phyloP scores from a whole-genome alignment of 2,329 filamentous ascomycete species.

The Moelleriella libera region DNA sequence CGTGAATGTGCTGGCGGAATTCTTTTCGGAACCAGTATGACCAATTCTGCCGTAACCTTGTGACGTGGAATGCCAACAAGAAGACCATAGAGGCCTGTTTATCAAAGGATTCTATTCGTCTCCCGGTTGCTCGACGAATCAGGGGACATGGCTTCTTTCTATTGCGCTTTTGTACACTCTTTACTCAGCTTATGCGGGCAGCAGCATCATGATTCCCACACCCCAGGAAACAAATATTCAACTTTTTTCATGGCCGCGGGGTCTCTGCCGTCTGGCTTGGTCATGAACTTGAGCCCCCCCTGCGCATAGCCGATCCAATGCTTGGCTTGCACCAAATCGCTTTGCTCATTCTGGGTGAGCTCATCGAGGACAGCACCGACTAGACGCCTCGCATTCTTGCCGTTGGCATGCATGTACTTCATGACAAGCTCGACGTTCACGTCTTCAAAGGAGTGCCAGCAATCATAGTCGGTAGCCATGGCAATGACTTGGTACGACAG shows the following conservation, averaged over 20 bases:
- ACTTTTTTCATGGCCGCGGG: constrained; percentile 66
- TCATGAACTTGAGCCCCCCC: constrained; percentile 70
- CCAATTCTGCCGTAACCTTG: no score
- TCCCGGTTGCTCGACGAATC: no score
- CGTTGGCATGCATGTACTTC: constrained; percentile 89
- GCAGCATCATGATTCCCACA: constrained; percentile 33
- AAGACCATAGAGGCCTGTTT: no score
- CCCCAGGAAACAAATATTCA: constrained; percentile 77
- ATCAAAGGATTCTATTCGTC: no score
- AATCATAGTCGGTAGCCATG: constrained; percentile 99
- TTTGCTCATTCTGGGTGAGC: constrained; percentile 63
- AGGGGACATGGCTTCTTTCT: no score
- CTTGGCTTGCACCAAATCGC: constrained; percentile 62
- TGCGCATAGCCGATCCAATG: constrained; percentile 65
- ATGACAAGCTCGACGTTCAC: constrained; percentile 97
- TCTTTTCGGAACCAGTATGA: no score
- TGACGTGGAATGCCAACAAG: no score
- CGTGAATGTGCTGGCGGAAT: no score
- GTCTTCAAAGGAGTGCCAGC: constrained; percentile 74
- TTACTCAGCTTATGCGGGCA: no score
- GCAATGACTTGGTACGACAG: constrained; percentile 97
- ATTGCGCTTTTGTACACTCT: no score
- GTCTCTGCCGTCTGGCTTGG: constrained; percentile 60
- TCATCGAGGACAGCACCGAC: constrained; percentile 81
- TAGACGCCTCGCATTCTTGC: constrained; percentile 72